Conservation (phyloP, 305 asterid genomes). For the Fraxinus greggii region DNA sequence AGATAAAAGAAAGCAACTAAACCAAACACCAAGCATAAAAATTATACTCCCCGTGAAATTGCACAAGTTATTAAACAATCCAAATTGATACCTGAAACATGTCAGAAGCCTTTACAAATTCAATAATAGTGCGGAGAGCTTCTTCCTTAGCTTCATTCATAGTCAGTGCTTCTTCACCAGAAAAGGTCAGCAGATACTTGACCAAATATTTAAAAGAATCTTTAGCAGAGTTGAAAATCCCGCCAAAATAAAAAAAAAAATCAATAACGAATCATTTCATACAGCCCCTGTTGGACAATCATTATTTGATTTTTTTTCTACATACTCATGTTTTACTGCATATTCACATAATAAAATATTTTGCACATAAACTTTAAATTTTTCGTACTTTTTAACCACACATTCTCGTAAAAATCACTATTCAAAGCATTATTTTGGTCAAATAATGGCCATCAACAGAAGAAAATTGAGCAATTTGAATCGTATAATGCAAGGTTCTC, state of each 20-base stretch:
- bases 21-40: background rate
- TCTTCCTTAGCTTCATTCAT: constrained; percentile 79
- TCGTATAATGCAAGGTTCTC: constrained; percentile 18
- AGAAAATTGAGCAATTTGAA: background rate
- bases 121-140: constrained; percentile 67
- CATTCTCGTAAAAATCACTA: too few species aligned
- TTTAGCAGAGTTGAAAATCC: constrained; percentile 57
- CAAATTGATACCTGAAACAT: constrained; percentile 67
- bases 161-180: constrained; percentile 59
- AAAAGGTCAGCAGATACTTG: constrained; percentile 77
- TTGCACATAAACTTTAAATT: too few species aligned
- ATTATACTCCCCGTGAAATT: background rate
- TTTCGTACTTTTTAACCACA: too few species aligned
- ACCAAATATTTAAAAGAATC: constrained; percentile 76
- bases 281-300: background rate
- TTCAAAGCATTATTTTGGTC: too few species aligned
- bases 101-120: constrained; percentile 82
- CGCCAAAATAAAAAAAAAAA: constrained; percentile 5
- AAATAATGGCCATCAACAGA: too few species aligned
- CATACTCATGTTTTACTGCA: too few species aligned
- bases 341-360: too few species aligned
- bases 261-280: background rate
- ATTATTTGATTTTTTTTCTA: too few species aligned
- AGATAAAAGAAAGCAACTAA: background rate
- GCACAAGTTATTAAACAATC: background rate